A percentile compares a stretch with the other conserved stretches of the same genome.
These are phyloP conservation scores for Amanita inopinata DNA, from an alignment of 768 basidiomycete species.

Conservation along the genomic window DNA sequence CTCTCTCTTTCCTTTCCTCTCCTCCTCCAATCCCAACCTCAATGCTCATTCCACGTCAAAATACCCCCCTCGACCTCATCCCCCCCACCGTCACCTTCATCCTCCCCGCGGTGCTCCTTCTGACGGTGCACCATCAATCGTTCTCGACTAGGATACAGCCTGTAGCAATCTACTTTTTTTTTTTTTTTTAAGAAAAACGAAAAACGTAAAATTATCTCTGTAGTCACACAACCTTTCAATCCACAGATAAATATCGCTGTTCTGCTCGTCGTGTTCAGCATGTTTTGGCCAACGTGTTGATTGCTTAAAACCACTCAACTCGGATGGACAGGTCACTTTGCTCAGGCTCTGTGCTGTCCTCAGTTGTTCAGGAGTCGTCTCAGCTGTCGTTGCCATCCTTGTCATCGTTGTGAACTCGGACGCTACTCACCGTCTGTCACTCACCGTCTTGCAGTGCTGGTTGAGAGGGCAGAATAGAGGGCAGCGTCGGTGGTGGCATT, in stretches of 20 bases:
- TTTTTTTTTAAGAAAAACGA: background rate
- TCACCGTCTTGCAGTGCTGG: conserved; percentile 45
- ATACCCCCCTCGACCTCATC: conserved; percentile 30
- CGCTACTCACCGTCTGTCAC: conserved; percentile 12
- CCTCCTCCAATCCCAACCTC: too few species aligned
- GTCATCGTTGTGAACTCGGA: background rate
- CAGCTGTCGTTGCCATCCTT: conserved; percentile 23
- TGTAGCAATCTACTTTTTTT: conserved; percentile 45
- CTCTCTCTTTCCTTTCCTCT: background rate
- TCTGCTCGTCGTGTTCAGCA: conserved; percentile 25
- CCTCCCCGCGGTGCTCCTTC: conserved; percentile 57
- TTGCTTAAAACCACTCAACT: conserved; percentile 41
- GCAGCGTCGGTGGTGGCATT: conserved; percentile 19
- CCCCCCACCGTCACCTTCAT: conserved; percentile 13
- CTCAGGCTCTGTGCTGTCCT: conserved; percentile 34
- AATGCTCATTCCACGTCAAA: conserved; percentile 56
- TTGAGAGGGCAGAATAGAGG: conserved; percentile 38
- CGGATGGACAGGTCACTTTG: conserved; percentile 52
- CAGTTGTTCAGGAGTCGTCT: conserved; percentile 47
- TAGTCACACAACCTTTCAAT: conserved; percentile 33
- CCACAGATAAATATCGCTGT: conserved; percentile 79
- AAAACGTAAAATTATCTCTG: background rate
- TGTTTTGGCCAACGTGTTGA: background rate
- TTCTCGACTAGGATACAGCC: conserved; percentile 63
- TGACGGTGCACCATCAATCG: conserved; percentile 62